Percentiles rank a stretch among this genome's conserved stretches.
These are phyloP conservation scores for Phytophthora sojae DNA, from an alignment of 352 stramenopile species.

Conservation along the genomic window DNA sequence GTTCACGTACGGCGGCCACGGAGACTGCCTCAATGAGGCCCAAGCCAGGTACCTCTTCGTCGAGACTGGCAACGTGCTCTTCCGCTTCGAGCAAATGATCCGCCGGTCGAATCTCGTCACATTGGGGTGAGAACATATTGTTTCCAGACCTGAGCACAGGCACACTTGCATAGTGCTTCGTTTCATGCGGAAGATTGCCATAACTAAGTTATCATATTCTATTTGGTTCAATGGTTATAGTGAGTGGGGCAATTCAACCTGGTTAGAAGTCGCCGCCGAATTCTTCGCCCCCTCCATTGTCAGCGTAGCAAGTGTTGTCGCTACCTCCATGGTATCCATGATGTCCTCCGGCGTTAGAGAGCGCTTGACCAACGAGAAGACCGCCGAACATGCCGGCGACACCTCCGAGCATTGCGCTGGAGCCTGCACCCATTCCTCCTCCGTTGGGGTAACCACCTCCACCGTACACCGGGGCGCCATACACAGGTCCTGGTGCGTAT, in stretches of 20 bases:
- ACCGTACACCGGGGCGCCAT: conserved; percentile 16
- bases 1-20: conserved; percentile 49
- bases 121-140: conserved; percentile 8
- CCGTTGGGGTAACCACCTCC: conserved; percentile 26
- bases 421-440: conserved; percentile 33
- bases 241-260: background rate
- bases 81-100: conserved; percentile 56
- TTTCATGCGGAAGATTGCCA: background rate
- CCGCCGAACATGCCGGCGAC: conserved; percentile 35
- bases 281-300: conserved; percentile 32
- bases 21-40: conserved; percentile 43
- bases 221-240: background rate
- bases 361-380: conserved; percentile 29
- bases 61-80: conserved; percentile 48
- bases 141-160: background rate
- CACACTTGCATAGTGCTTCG: background rate
- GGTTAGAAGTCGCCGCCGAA: conserved; percentile 44
- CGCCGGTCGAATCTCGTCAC: conserved; percentile 43
- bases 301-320: conserved; percentile 7
- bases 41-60: conserved; percentile 51
- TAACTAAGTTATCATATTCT: conserved; percentile 28
- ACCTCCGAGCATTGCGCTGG: conserved; percentile 38
- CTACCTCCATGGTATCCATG: conserved; percentile 17
- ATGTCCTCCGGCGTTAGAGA: conserved; percentile 18
- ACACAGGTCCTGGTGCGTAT: conserved; percentile 23